Base-by-base conservation (phyloP, 1,284 basidiomycete genomes). In the Tetrapyrgos nigripes region DNA sequence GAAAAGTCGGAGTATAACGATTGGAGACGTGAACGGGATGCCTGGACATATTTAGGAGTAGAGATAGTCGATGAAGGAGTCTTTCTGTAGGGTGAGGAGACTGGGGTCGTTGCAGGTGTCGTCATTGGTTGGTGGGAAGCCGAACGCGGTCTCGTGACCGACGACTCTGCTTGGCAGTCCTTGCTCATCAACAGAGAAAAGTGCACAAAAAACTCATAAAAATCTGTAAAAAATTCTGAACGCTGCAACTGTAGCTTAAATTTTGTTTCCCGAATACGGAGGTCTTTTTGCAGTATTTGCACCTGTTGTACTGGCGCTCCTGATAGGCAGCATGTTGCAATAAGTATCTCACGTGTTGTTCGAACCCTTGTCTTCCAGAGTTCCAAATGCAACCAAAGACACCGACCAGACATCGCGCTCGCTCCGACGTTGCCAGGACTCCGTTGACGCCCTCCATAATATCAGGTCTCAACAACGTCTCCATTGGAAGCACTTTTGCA, bases 1-100 rank as follows among this genome's bases (percentile, higher is more conserved):
- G 92, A 88, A 57, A 97, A 88, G 68, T 96, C 94, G 3, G 95
- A 89, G 74, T 96, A 98, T 14, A 98, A 80, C 0, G 94, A 88
- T 64, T 91, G 88, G 0, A 97, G 80, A 10, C 94, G 88, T 19
- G 79, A 82, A 35, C 71, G 80, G 10, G 83, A 85, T 2, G 81
- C 78, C 0, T 79, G 77, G 14, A 76, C 69, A 61, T 84, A 91
- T 37, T 84, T 80, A 27, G 80, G 71, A 4, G 33, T 23, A 2
- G 33, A 47, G 6, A 48, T 23, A 13, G 9, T 3, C 14, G 50
- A 23, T 11, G 50, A 48, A 4, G 17, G 21, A 9, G 19, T 17
- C n/a, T 35, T n/a, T n/a, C n/a, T 52, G 24, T 40, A 52, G 43
- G 51, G 51, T 13, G 51, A 54, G 46, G 47, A 50, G 14, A 44